phyloP scores from a whole-genome alignment of 2,329 filamentous ascomycete species.

The Sporothrix variecibatus region DNA sequence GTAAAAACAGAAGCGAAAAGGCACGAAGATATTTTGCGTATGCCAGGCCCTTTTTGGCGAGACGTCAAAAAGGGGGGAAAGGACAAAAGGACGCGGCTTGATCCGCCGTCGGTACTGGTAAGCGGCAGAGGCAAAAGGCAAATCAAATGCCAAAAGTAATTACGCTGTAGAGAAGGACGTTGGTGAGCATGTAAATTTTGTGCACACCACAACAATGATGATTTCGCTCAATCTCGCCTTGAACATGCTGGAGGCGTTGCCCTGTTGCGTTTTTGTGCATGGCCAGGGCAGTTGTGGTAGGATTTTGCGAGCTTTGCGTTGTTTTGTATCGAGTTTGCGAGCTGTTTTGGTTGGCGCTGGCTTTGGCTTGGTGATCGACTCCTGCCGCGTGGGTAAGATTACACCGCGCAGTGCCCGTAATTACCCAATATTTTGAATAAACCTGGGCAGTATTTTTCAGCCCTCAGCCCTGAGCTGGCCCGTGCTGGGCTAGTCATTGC shows the following conservation, averaged over 20 bases:
- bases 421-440: not conserved
- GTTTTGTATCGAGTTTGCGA: not conserved
- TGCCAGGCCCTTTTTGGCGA: not conserved
- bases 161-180: not conserved
- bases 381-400: constrained; percentile 12
- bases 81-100: not conserved
- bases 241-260: not conserved
- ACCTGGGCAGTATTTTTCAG: not conserved
- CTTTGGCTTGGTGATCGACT: not conserved
- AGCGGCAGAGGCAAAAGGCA: not conserved
- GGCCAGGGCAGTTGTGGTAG: not conserved
- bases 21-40: not conserved
- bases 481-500: constrained; percentile 5
- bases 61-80: not conserved
- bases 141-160: not conserved
- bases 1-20: not conserved
- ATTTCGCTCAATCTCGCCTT: not conserved
- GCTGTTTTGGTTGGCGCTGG: not conserved
- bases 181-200: not conserved
- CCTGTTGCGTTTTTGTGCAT: not conserved
- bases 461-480: constrained; percentile 2
- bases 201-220: not conserved
- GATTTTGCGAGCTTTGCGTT: not conserved
- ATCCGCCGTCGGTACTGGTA: not conserved
- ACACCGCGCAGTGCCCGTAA: constrained; percentile 18